A percentile compares a stretch with the other conserved stretches of the same genome.
phyloP scores from a whole-genome alignment of 2,329 filamentous ascomycete species.

The Grosmannia serpens region DNA sequence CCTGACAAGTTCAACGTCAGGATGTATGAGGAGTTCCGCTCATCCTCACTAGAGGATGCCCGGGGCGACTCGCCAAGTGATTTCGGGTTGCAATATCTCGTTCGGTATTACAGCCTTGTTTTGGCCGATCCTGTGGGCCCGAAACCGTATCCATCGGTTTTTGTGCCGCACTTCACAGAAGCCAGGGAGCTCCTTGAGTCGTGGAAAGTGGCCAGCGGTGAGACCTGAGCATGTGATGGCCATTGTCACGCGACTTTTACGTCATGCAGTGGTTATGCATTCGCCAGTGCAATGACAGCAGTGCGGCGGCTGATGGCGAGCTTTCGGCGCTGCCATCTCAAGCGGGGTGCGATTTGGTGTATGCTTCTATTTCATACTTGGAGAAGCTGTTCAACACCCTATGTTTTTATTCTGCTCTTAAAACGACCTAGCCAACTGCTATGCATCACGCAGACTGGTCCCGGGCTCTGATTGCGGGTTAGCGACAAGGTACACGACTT shows the following conservation, averaged over 20 bases:
- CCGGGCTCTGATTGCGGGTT: background rate
- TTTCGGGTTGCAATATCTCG: conserved; percentile 48
- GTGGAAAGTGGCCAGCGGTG: background rate
- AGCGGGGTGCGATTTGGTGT: background rate
- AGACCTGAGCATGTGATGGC: background rate
- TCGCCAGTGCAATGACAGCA: background rate
- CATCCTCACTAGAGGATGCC: conserved; percentile 54
- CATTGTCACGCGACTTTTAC: background rate
- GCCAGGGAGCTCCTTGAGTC: conserved; percentile 12
- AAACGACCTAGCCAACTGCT: background rate
- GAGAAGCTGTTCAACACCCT: background rate
- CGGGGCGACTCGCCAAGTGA: conserved; percentile 30
- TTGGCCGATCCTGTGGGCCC: conserved; percentile 13
- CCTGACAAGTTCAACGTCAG: conserved; percentile 60
- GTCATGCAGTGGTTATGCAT: background rate
- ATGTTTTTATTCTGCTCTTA: background rate
- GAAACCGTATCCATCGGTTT: conserved; percentile 17
- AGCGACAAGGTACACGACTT: background rate
- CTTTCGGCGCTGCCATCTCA: background rate
- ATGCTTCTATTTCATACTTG: background rate
- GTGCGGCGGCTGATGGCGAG: background rate
- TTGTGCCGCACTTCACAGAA: conserved; percentile 17
- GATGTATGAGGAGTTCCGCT: conserved; percentile 67
- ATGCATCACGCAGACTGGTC: background rate
- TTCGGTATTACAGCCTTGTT: conserved; percentile 47